Base-by-base conservation (phyloP, 768 basidiomycete genomes). In the Lactarius indigo region DNA sequence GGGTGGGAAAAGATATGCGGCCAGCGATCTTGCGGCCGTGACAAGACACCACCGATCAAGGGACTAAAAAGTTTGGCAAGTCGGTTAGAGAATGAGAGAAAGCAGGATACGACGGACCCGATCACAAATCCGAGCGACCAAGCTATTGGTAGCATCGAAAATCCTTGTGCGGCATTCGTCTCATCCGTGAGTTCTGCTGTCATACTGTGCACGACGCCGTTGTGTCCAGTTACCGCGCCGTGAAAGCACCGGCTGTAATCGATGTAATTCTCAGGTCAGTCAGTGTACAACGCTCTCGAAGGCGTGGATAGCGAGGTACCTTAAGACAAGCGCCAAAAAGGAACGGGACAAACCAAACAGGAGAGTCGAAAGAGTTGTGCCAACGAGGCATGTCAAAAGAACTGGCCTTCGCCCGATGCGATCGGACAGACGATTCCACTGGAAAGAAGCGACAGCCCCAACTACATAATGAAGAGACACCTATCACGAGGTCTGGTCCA, bases 21-120 rank as follows among this genome's bases (percentile, higher is more conserved):
- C 50, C 70, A 68, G 13, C 62, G 63, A 37, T 72, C 71, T 20
- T 69, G 63, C 13, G 72, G 72, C 31, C 68, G 66, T 31, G 71
- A 71, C 23, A 73, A 35, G 57, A 60, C 33, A 6, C 72, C 72
- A 7, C 72, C 72, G 8, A 71, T 28, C 18, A 72, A 55, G 10
- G 71, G 68, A 18, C 58, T 59, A n/a, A 59, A 30, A 3, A 75
- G 15, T 42, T 1, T 6, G 15, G 39, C 13, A n/a, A 47, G 7
- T 35, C 8, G 33, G 33, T 9, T 35, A 35, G 33, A 35, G 31
- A 31, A 2, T 31, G 31, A 31, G 33, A 35, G 33, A 35, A 35
- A 35, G 33, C 33, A 35, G 33, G 33, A 35, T 35, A 35, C 33
- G 33, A 35, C 33, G 33, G 9, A 35, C 33, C 33, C 33, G 8